These are phyloP conservation scores for Ocimum tenuiflorum DNA, from an alignment of 257 asterid species.

Conservation along the genomic window DNA sequence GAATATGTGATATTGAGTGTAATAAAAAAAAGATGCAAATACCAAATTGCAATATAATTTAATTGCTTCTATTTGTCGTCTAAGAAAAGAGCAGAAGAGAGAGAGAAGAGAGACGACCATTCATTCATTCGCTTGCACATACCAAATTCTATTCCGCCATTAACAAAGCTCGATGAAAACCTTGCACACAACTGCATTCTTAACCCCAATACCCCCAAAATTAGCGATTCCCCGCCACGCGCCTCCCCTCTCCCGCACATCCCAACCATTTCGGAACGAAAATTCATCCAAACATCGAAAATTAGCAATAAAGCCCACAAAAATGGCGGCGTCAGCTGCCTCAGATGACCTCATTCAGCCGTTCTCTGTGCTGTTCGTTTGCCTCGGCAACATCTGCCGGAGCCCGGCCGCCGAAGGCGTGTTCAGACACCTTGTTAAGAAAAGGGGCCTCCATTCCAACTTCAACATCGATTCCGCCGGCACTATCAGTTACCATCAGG, in stretches of 20 bases:
- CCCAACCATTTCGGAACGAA: constrained; percentile 21
- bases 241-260: constrained; percentile 8
- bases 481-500: constrained; percentile 83
- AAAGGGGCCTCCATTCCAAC: constrained; percentile 48
- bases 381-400: constrained; percentile 95
- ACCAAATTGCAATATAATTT: no score
- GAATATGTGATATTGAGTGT: no score
- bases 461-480: constrained; percentile 92
- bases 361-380: constrained; percentile 70
- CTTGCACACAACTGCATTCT: constrained; percentile 9
- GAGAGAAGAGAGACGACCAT: neutral
- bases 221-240: constrained; percentile 23
- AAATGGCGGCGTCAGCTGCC: constrained; percentile 35
- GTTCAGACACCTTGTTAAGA: constrained; percentile 57
- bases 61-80: no score
- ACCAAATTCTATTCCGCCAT: constrained; percentile 11
- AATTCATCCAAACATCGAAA: constrained; percentile 1
- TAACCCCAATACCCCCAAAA: constrained; percentile 1
- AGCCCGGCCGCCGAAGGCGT: constrained; percentile 99
- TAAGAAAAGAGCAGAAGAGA: neutral
- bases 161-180: constrained; percentile 36
- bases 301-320: constrained; percentile 10
- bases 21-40: no score
- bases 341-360: constrained; percentile 36
- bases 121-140: neutral